Conservation (phyloP, 345 rosid genomes). For the Gossypium mustelinum region DNA sequence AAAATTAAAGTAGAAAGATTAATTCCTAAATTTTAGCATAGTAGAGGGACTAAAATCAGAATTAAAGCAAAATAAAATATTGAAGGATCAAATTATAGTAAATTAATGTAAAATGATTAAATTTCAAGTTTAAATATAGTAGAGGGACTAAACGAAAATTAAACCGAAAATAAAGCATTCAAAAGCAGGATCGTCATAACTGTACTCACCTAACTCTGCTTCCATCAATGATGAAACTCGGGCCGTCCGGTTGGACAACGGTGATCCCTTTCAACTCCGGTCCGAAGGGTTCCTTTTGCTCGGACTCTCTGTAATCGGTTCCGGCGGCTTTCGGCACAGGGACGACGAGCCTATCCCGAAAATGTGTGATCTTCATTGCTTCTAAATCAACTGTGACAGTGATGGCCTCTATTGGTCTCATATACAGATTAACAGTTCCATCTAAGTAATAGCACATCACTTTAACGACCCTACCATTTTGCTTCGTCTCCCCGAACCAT, state of each 20-base stretch:
- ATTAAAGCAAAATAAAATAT: too few species aligned
- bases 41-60: too few species aligned
- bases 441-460: slow-evolving; percentile 33
- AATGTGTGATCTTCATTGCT: slow-evolving; percentile 26
- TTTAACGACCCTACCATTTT: slow-evolving; percentile 23
- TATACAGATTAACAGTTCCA: slow-evolving; percentile 33
- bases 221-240: slow-evolving; percentile 35
- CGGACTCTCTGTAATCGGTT: slow-evolving; percentile 38
- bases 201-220: slow-evolving; percentile 26
- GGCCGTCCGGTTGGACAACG: slow-evolving; percentile 36
- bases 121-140: too few species aligned
- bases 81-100: too few species aligned
- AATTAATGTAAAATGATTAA: too few species aligned
- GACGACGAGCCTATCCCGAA: slow-evolving; percentile 17
- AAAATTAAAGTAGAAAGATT: too few species aligned
- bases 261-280: slow-evolving; percentile 22
- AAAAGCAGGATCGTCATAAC: not conserved
- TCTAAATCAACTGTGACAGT: slow-evolving; percentile 34
- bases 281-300: slow-evolving; percentile 22
- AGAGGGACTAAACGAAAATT: too few species aligned
- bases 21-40: too few species aligned
- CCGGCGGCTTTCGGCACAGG: slow-evolving; percentile 37
- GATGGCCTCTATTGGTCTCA: slow-evolving; percentile 39
- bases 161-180: not conserved
- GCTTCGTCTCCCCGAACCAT: slow-evolving; percentile 34